Conservation (phyloP, 2,329 filamentous ascomycete genomes). For the Paecilomyces sp. region DNA sequence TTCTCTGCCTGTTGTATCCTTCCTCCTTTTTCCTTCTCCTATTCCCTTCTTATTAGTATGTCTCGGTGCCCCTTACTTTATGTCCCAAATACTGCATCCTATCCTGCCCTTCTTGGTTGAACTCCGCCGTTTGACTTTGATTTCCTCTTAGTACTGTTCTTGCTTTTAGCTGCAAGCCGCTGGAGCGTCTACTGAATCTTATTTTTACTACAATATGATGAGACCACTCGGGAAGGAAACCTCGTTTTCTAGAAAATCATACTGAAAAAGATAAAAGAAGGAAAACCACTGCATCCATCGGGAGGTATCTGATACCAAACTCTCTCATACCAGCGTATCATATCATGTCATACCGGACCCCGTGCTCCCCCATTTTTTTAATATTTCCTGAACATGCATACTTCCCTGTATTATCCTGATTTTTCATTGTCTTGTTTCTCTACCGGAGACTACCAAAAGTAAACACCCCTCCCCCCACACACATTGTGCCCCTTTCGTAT, state of each 20-base stretch:
- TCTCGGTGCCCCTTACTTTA: neutral
- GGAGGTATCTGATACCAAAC: neutral
- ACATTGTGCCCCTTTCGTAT: too few relatives aligned
- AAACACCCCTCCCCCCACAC: too few relatives aligned
- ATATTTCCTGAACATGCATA: neutral
- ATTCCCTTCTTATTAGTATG: constrained; percentile 1
- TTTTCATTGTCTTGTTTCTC: too few relatives aligned
- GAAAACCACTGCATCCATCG: neutral
- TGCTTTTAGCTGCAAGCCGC: neutral
- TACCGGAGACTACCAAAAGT: too few relatives aligned
- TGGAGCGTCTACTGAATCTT: neutral
- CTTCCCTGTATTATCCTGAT: neutral
- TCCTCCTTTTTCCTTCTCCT: neutral
- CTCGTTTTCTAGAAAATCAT: neutral
- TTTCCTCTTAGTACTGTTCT: neutral
- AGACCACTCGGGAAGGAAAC: neutral
- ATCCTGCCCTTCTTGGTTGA: neutral
- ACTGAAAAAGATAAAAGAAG: neutral
- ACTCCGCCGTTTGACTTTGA: neutral
- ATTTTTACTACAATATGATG: neutral
- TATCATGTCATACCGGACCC: neutral
- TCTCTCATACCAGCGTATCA: neutral
- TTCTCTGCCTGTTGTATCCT: constrained; percentile 9
- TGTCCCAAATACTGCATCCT: constrained; percentile 1
- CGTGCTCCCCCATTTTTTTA: neutral